Base-by-base conservation (phyloP, 306 rosid species). In the Mimosa bimucronata region DNA sequence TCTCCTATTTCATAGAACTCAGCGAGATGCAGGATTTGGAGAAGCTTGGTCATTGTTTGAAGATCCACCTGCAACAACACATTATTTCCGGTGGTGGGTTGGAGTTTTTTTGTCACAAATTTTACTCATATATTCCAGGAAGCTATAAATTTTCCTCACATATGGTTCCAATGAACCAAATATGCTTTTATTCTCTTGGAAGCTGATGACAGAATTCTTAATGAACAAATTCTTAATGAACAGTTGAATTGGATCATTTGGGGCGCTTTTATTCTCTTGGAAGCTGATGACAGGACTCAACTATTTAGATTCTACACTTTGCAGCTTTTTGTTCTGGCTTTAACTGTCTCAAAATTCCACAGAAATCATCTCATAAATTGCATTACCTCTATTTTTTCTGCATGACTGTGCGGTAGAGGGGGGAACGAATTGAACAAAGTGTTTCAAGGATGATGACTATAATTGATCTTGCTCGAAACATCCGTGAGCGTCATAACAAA, bases 391-490 rank as follows among this genome's bases (percentile, higher is more conserved):
- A 26, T 58, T 71, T 70, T 58, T 50, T 61, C 78, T 69, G 83
- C 46, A 26, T 80, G 66, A 73, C 88, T 71, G 74, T 31, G 16
- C n/a, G n/a, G 83, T 69, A 94, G 97, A 81, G 91, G 82, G 98
- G 88, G 44, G 97, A 90, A 75, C 87, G 97, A 72, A 95, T 95
- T 77, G 98, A 95, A 81, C 89, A 88, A 81, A 95, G 98, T 76
- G 97, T 95, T 75, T 67, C 97, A 34, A 91, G 98, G 87, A 95
- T 92, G 98, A 92, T 76, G 88, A 95, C 92, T 69, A 91, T 91
- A 55, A 95, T 92, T 88, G 98, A 95, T 81, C 97, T 92, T 61
- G 98, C 98, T 13, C 93, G 97, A 75, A 95, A 95, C 77, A 92
- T 91, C 80, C 98, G 98, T 48, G 98, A 95, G 79, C 94, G 98